Evolutionary conservation across 805 yeast species (phyloP).

Genomic region (Lipomyces yamadae): DNA sequence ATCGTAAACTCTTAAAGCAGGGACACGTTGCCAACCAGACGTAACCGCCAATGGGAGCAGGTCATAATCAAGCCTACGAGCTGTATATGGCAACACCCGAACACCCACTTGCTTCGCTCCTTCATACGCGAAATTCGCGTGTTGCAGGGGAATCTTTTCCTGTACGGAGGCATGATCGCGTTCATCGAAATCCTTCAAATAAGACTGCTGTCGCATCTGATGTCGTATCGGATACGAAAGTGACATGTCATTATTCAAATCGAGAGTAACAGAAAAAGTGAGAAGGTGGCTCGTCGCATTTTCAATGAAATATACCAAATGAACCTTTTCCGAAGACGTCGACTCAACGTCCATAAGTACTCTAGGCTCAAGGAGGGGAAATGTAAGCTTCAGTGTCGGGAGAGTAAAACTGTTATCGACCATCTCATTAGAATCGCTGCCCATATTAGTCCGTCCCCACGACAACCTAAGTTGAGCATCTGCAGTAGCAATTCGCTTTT

Average conservation of each 20-base stretch:
- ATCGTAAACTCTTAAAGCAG: conserved; percentile 69
- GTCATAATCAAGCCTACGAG: conserved; percentile 46
- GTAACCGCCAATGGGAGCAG: conserved; percentile 42
- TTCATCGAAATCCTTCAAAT: conserved; percentile 9
- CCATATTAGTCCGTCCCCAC: conserved; percentile 43
- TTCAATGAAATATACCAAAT: conserved; percentile 61
- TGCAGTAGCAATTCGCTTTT: conserved; percentile 35
- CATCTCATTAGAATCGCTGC: background rate
- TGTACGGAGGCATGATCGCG: background rate
- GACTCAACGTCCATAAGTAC: conserved; percentile 52
- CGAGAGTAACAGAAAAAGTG: conserved; percentile 60
- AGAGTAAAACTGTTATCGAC: conserved; percentile 33
- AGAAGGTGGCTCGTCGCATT: conserved; percentile 76
- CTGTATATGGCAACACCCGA: conserved; percentile 67
- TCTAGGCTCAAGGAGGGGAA: conserved; percentile 74
- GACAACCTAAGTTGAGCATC: conserved; percentile 42
- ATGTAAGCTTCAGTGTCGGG: conserved; percentile 55
- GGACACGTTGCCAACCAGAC: conserved; percentile 50
- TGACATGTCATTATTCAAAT: conserved; percentile 45
- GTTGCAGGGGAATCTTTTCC: conserved; percentile 10
- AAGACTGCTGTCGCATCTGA: conserved; percentile 32
- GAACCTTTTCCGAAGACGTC: conserved; percentile 40
- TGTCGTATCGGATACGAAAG: conserved; percentile 33
- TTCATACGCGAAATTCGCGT: conserved; percentile 47
- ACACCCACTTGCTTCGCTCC: conserved; percentile 46